Evolutionary conservation across 2,329 filamentous ascomycete species (phyloP), one percentile per base, ranked within the genome.

Genomic region (Penicillium sp.): DNA sequence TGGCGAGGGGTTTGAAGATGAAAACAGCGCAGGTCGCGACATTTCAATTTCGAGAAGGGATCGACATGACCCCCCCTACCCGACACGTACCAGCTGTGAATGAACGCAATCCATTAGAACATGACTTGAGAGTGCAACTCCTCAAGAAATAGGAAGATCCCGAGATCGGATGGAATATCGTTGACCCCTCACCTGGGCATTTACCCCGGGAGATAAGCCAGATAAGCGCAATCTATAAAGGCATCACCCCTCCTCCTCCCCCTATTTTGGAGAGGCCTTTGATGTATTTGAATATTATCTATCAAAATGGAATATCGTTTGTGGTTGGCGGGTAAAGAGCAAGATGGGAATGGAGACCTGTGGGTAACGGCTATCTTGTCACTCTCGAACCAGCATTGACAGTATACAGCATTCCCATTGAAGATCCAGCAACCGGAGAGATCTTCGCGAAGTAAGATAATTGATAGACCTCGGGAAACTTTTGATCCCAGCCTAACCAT

Each of bases 361-460:
- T 64, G 49, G 11, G 58, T 50, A 14, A 14, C 6, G 16, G 4
- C 19, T 10, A 10, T 17, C 8, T n/a, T 25, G 16, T 7, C 16
- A 28, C 4, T 33, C 4, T 33, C 7, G 22, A 30, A 25, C n/a
- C 8, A 45, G 7, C 22, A 28, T 31, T 55, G 26, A 44, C 25
- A 38, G 1, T 31, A 6, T 19, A 7, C 17, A 65, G 62, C 17
- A 62, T 65, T 14, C 38, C 56, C 1, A 55, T 65, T 9, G 56
- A 65, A 35, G 50, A 65, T 37, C 62, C 62, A 38, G 55, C 62
- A 10, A 65, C 58, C 3, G 53, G 61, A 8, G 55, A 64, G n/a
- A 41, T 54, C 5, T 62, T 65, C 35, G 62, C 62, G 1, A 14
- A 44, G 62, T 65, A 49, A 53, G 61, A 12, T 26, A 3, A 14